Base-by-base conservation (phyloP, 83 land plant genomes). In the Diphasiastrum complanatum region DNA sequence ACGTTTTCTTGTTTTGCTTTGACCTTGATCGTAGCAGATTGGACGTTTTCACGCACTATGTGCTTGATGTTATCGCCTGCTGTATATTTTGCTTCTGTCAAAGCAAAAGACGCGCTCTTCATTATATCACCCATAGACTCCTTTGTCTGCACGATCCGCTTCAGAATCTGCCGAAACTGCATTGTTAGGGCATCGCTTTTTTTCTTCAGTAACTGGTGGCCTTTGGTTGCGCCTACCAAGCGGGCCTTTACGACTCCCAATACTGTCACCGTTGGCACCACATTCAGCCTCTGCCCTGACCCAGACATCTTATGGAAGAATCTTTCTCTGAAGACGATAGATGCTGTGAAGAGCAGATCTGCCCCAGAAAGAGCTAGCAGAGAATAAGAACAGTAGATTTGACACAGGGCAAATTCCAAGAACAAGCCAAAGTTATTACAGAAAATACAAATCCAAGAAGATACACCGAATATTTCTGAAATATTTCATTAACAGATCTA, bases 141-240 rank as follows among this genome's bases (percentile, higher is more conserved):
- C 63, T 91, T 91, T 3, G 97, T 67, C 3, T 95, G 68, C 22
- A 91, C 95, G 48, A 91, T 91, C 57, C 82, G 84, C 78, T 87
- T 91, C 47, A 91, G 76, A 51, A 91, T 91, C 67, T 77, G 84
- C 10, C 97, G 86, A 67, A 82, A 83, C 74, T 87, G 97, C 22
- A 87, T 84, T 34, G 97, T 91, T 23, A 91, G 79, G 33, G 97
- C 97, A 65, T 91, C 95, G 67, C 90, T 84, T 71, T 91, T 91
- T 78, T 91, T 91, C 78, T 91, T 91, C 34, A 91, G 82, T 28
- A 91, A 75, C 16, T 95, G 86, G 60, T 91, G 97, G 34, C 97
- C 97, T 28, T 85, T 81, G n/a, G 95, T 91, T 18, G 97, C 95
- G 25, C 95, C 95, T 5, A 81, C 66, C 28, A 91, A 83, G 0